Evolutionary conservation across 73 alveolate genomes (phyloP).

Genomic region (Symbiodinium natans): DNA sequence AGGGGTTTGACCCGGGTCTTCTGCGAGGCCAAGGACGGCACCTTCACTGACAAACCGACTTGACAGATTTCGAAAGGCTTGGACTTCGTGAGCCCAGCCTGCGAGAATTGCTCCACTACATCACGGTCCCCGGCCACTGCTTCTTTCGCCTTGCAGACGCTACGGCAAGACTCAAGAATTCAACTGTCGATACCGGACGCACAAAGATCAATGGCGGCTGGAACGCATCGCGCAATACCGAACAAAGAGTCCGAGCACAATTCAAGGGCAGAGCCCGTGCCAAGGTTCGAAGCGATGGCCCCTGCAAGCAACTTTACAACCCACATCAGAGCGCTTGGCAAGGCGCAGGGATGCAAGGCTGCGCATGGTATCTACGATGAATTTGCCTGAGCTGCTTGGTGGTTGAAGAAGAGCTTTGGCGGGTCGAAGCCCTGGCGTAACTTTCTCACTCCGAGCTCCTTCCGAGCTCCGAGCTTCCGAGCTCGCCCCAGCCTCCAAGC

Average conservation of each 20-base stretch:
- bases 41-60: background rate
- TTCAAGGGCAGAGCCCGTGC: background rate
- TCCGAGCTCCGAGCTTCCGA: background rate
- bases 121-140: constrained; percentile 73
- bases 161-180: too few species aligned
- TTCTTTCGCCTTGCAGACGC: constrained; percentile 40
- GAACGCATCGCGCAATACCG: too few species aligned
- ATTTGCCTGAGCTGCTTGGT: constrained; percentile 42
- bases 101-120: constrained; percentile 35
- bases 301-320: background rate
- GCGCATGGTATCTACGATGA: too few species aligned
- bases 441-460: background rate
- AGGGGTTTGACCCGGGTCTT: constrained; percentile 14
- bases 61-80: background rate
- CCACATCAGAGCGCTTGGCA: background rate
- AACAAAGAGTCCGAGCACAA: too few species aligned
- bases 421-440: constrained; percentile 59
- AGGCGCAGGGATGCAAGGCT: too few species aligned
- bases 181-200: too few species aligned
- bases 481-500: constrained; percentile 7
- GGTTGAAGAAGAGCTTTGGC: constrained; percentile 75
- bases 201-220: too few species aligned
- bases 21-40: constrained; percentile 69
- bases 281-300: background rate
- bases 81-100: background rate